Evolutionary conservation across 2,329 filamentous ascomycete species (phyloP).

Genomic region (Colletotrichum gloeosporioides): DNA sequence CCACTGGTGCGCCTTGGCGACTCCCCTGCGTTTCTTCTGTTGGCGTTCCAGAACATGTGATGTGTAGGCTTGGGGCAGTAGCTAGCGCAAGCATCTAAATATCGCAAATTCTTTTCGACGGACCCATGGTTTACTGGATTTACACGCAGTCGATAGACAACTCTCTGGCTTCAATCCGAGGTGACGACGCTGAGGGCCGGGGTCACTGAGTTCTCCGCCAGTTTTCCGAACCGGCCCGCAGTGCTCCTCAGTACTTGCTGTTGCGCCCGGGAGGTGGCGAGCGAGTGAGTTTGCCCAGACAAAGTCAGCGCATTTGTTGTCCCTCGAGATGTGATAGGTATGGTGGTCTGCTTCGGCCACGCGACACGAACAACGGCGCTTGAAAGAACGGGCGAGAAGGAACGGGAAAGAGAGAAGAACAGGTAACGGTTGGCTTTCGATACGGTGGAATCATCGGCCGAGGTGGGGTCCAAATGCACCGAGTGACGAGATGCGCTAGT

Average conservation of each 20-base stretch:
- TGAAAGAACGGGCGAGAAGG: not conserved
- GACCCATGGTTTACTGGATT: not conserved
- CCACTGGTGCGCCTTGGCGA: slow-evolving; percentile 2
- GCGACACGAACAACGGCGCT: not conserved
- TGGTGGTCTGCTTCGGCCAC: not conserved
- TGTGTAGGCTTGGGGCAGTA: not conserved
- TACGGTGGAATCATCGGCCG: not conserved
- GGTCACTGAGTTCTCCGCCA: slow-evolving; percentile 6
- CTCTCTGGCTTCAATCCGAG: not conserved
- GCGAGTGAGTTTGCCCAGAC: not conserved
- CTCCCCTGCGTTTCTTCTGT: not conserved
- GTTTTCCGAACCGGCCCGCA: slow-evolving; percentile 10
- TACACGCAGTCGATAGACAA: not conserved
- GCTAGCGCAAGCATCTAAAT: not conserved
- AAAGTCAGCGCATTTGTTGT: not conserved
- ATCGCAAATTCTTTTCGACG: not conserved
- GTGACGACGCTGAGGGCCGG: not conserved
- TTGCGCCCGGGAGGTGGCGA: not conserved
- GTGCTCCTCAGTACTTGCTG: not conserved
- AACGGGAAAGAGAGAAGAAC: not conserved
- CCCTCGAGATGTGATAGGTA: not conserved
- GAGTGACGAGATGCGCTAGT: not conserved
- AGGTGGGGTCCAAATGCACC: slow-evolving; percentile 3
- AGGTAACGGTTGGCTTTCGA: not conserved
- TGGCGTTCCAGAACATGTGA: not conserved